Base-by-base conservation (phyloP, 2,329 filamentous ascomycete genomes). In the Colletotrichum graminicola region DNA sequence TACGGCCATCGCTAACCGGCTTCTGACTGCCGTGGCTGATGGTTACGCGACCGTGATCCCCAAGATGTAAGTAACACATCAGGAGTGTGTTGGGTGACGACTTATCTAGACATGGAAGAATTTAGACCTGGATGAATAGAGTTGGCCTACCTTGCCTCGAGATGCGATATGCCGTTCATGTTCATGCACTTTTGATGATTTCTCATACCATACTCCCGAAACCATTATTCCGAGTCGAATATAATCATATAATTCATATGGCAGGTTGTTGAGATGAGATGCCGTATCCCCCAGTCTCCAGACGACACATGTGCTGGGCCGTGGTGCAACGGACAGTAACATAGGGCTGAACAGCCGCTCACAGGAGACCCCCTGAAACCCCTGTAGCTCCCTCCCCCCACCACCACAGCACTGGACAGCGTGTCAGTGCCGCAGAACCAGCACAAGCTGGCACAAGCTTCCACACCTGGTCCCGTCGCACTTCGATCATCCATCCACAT, bases 1-100 rank as follows among this genome's bases (percentile, higher is more conserved):
- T 70, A 97, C 94, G 45, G 95, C 96, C 1, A 98, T 99, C 86
- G 96, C 96, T 21, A 93, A 98, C 80, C 93, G 95, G 79, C 82
- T 98, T 78, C 90, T 99, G 76, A 87, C 85, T 63, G 94, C 94
- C 1, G 94, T 97, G 18, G 88, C 92, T 0, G 89, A 91, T 62
- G 94, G 94, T 0, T 96, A 93, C 79, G 83, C 93, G 71, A 86
- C 85, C 14, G 85, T 84, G 2, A 82, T 74, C 5, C 76, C 86
- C 71, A 91, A 89, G 80, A 88, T 88, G 12, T 88, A 43, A 71
- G 16, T 5, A 41, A 16, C 7, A 14, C 11, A 8, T 21, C 3
- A 14, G 16, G 45, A 26, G 16, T 26, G 32, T 39, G 23, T 23
- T 29, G 34, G 29, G 21, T 36, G 16, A 34, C n/a, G 56, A 16